Evolutionary conservation across 768 basidiomycete species (phyloP).

Genomic region (Hygrocybe punicea): DNA sequence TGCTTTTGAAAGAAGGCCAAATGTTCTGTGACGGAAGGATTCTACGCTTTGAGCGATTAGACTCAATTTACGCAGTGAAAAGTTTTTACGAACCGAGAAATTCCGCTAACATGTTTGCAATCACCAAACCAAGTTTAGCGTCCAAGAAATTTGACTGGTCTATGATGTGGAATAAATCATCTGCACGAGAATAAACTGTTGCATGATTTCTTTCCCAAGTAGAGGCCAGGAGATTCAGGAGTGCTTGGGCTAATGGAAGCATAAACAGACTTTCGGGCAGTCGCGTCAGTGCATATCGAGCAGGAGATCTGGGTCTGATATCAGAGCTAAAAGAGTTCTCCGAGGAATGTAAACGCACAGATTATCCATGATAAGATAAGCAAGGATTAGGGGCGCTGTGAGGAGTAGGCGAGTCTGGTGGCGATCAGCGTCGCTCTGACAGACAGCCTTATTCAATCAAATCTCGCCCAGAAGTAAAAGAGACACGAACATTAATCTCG

Average conservation of each 20-base stretch:
- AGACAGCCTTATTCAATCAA: background rate
- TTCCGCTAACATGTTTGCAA: conserved; percentile 41
- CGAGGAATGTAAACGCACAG: conserved; percentile 41
- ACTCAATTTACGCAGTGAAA: background rate
- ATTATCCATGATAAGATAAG: conserved; percentile 62
- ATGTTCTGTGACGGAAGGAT: conserved; percentile 55
- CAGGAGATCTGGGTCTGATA: conserved; percentile 46
- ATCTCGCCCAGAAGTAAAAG: conserved; percentile 1
- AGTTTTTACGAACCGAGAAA: conserved; percentile 50
- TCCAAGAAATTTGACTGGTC: conserved; percentile 45
- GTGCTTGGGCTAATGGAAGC: conserved; percentile 45
- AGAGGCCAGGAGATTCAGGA: conserved; percentile 47
- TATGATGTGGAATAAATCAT: conserved; percentile 40
- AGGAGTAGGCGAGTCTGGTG: conserved; percentile 49
- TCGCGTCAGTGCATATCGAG: conserved; percentile 54
- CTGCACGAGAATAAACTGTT: conserved; percentile 51
- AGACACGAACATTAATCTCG: conserved; percentile 50
- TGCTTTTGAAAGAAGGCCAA: conserved; percentile 56
- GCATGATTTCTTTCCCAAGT: conserved; percentile 54
- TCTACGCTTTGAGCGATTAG: conserved; percentile 35
- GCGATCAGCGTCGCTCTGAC: conserved; percentile 38
- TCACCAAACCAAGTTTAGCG: conserved; percentile 42
- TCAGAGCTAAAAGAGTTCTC: background rate
- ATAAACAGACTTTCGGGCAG: conserved; percentile 47
- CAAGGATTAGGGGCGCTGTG: conserved; percentile 58